These are phyloP conservation scores for Zygnema cylindricum DNA, from an alignment of 139 green algal species.

Conservation along the genomic window DNA sequence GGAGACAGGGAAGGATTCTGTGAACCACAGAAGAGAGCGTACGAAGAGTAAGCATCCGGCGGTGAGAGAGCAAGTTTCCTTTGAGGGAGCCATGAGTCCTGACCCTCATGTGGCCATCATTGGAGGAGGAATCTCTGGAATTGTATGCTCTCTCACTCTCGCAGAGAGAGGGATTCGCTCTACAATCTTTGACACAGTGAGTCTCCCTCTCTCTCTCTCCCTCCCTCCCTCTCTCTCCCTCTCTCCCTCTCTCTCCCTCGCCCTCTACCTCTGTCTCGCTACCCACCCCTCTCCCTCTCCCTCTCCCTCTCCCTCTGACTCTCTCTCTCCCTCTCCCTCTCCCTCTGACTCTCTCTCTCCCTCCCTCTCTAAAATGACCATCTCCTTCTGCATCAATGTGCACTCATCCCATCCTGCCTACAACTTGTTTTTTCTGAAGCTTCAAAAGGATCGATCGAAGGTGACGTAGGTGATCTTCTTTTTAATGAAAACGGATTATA, in stretches of 20 bases:
- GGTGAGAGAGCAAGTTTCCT: conserved; percentile 34
- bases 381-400: not conserved
- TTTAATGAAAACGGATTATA: too few species aligned
- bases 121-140: conserved; percentile 72
- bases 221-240: conserved; percentile 23
- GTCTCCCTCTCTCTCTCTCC: conserved; percentile 10
- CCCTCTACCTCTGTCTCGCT: too few species aligned
- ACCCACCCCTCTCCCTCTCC: too few species aligned
- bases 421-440: too few species aligned
- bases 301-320: too few species aligned
- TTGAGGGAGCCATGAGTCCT: conserved; percentile 25
- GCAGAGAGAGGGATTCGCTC: conserved; percentile 59
- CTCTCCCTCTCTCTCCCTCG: conserved; percentile 11
- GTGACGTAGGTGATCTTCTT: too few species aligned
- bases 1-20: not conserved
- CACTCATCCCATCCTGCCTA: not conserved
- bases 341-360: not conserved
- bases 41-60: conserved; percentile 7
- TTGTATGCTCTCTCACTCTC: conserved; percentile 70
- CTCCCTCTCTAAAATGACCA: too few species aligned
- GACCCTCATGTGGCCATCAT: conserved; percentile 72
- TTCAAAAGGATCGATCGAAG: too few species aligned
- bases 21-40: not conserved
- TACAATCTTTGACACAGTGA: conserved; percentile 76
- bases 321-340: too few species aligned